A percentile compares a stretch with the other conserved stretches of the same genome.
Evolutionary conservation across 2,329 filamentous ascomycete genomes (phyloP).

Genomic region (Claviceps monticola): DNA sequence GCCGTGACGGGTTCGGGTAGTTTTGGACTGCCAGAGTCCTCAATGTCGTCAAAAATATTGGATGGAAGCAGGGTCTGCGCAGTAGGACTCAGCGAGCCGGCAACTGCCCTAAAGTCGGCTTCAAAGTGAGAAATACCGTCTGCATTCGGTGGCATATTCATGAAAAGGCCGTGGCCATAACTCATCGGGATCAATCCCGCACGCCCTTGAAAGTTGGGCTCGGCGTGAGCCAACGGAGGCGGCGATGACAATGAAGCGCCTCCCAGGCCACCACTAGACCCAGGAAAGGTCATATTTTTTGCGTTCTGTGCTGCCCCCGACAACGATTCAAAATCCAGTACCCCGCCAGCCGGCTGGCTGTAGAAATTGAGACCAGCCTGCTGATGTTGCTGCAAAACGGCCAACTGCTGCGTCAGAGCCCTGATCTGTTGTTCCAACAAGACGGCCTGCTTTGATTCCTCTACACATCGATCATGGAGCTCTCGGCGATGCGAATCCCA

Average conservation of each 20-base stretch:
- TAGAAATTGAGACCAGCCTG: slow-evolving; percentile 31
- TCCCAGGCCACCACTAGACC: slow-evolving; percentile 1
- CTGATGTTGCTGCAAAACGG: slow-evolving; percentile 23
- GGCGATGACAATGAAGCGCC: slow-evolving; percentile 3
- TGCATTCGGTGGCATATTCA: slow-evolving; percentile 30
- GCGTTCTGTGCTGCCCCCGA: slow-evolving; percentile 23
- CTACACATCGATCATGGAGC: slow-evolving; percentile 34
- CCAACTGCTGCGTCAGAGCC: slow-evolving; percentile 33
- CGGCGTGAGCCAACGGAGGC: slow-evolving; percentile 8
- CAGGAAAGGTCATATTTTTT: slow-evolving; percentile 27
- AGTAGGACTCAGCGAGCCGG: slow-evolving; percentile 63
- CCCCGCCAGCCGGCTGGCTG: slow-evolving; percentile 29
- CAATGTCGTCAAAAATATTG: slow-evolving; percentile 45
- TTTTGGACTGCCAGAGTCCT: slow-evolving; percentile 30
- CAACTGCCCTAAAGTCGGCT: slow-evolving; percentile 45
- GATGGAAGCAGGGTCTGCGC: slow-evolving; percentile 63
- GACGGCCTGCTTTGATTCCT: slow-evolving; percentile 32
- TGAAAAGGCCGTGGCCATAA: slow-evolving; percentile 40
- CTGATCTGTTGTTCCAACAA: slow-evolving; percentile 33
- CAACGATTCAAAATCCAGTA: slow-evolving; percentile 33
- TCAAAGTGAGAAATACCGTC: slow-evolving; percentile 37
- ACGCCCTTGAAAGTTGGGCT: slow-evolving; percentile 33
- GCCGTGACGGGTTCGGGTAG: slow-evolving; percentile 17
- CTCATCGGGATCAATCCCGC: slow-evolving; percentile 39
- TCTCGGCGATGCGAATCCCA: slow-evolving; percentile 41